Conservation (phyloP, 163 green algal species). For the Scenedesmus sp. region DNA sequence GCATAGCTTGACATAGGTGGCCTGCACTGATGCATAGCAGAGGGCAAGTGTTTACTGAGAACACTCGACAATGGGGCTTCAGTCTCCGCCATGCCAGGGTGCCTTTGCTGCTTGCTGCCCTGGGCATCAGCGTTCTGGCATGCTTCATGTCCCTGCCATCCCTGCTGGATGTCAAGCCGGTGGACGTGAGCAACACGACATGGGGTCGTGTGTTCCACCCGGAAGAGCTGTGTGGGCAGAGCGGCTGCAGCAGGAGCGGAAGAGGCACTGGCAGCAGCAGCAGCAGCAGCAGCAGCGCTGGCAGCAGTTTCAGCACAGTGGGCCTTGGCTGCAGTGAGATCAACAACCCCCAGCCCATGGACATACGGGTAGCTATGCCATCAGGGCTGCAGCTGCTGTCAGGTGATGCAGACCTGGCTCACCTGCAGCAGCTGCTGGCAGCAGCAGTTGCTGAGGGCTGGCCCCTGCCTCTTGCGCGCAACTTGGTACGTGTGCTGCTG, state of each 20-base stretch:
- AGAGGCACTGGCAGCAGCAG: not conserved
- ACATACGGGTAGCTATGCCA: not conserved
- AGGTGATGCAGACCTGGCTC: not conserved
- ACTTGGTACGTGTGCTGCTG: not conserved
- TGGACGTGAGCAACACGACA: not conserved
- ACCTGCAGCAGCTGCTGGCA: not conserved
- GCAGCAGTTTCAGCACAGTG: constrained; percentile 3
- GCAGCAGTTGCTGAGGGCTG: not conserved
- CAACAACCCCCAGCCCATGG: not conserved
- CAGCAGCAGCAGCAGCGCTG: not conserved
- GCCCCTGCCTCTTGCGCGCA: not conserved
- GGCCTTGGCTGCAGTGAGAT: constrained; percentile 1
- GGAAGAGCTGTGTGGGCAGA: not conserved
- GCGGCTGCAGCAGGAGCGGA: constrained; percentile 5
- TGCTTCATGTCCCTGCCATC: not conserved
- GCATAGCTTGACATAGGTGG: not conserved
- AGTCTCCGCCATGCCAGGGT: not conserved
- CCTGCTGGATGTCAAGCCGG: not conserved
- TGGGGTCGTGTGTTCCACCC: not conserved
- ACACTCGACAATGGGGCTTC: not conserved
- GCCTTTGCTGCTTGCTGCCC: not conserved
- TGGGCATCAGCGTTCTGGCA: not conserved
- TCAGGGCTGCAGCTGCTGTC: not conserved
- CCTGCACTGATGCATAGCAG: no score
- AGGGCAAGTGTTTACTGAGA: no score